Percentiles rank a stretch among this genome's conserved stretches.
phyloP scores from a whole-genome alignment of 2,329 filamentous ascomycete genomes.

The Ceratocystis albifundus region DNA sequence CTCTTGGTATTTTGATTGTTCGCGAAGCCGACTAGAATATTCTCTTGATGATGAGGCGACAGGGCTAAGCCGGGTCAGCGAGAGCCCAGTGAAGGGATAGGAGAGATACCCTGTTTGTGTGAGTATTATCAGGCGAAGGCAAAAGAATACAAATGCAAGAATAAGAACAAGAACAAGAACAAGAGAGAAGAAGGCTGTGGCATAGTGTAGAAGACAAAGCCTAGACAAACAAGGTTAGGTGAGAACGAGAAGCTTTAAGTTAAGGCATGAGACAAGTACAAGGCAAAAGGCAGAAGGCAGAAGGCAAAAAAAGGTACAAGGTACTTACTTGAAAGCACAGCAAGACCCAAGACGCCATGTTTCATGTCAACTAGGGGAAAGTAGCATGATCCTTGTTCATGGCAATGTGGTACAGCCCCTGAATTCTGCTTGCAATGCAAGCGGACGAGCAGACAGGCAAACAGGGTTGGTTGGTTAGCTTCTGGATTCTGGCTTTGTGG shows the following conservation, averaged over 20 bases:
- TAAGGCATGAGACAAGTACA: not conserved
- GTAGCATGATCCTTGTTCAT: not conserved
- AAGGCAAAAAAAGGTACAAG: not conserved
- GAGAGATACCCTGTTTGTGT: too few species aligned
- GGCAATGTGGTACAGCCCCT: slow-evolving; percentile 7
- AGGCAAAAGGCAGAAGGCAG: not conserved
- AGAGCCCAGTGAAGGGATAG: too few species aligned
- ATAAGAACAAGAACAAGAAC: too few species aligned
- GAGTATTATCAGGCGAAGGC: not conserved
- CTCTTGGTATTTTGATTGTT: not conserved
- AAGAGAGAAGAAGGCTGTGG: too few species aligned
- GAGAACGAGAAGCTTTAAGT: not conserved
- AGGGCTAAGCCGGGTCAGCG: not conserved
- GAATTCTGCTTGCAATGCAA: not conserved
- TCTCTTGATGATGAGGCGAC: not conserved
- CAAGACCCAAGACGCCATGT: not conserved
- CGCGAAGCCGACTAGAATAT: not conserved
- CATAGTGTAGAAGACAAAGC: too few species aligned
- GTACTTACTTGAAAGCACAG: not conserved
- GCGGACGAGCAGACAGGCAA: too few species aligned
- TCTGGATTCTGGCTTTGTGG: too few species aligned
- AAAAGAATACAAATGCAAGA: not conserved
- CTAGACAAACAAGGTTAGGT: too few species aligned
- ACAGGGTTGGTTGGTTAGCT: too few species aligned
- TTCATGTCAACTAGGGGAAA: not conserved